Conservation (phyloP, 371 early-diverging fungal genomes). For the Mortierella polycephala region DNA sequence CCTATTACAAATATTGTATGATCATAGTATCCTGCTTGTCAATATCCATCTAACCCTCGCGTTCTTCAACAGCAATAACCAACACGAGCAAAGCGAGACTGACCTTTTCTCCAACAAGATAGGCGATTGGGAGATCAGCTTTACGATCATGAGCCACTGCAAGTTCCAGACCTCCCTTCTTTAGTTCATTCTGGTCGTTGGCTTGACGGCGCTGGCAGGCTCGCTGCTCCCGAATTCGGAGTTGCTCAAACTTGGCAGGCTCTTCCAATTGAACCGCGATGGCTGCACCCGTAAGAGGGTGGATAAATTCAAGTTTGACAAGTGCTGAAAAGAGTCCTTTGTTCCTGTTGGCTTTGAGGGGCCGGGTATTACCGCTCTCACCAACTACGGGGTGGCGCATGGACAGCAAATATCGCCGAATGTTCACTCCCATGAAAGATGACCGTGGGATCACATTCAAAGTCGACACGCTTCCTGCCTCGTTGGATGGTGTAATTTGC, state of each 20-base stretch:
- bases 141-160: conserved; percentile 43
- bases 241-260: conserved; percentile 60
- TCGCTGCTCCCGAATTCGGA: conserved; percentile 68
- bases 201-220: conserved; percentile 63
- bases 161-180: conserved; percentile 51
- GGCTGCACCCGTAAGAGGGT: conserved; percentile 47
- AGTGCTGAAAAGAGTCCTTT: conserved; percentile 73
- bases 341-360: conserved; percentile 67
- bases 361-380: conserved; percentile 63
- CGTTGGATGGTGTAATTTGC: conserved; percentile 60
- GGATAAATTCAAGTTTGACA: conserved; percentile 57
- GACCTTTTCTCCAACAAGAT: conserved; percentile 66
- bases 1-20: conserved; percentile 28
- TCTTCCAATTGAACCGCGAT: conserved; percentile 52
- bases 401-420: conserved; percentile 58
- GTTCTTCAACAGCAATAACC: background rate
- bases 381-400: conserved; percentile 70
- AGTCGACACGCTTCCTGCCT: conserved; percentile 58
- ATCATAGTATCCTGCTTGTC: too few relatives aligned
- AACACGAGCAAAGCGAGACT: background rate
- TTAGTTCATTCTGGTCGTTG: conserved; percentile 61
- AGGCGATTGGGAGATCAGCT: conserved; percentile 65
- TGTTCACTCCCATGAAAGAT: conserved; percentile 52
- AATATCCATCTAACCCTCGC: too few relatives aligned
- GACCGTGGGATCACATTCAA: conserved; percentile 55